Evolutionary conservation across 352 stramenopile species (phyloP).

Genomic region (Globisporangium apiculatum): DNA sequence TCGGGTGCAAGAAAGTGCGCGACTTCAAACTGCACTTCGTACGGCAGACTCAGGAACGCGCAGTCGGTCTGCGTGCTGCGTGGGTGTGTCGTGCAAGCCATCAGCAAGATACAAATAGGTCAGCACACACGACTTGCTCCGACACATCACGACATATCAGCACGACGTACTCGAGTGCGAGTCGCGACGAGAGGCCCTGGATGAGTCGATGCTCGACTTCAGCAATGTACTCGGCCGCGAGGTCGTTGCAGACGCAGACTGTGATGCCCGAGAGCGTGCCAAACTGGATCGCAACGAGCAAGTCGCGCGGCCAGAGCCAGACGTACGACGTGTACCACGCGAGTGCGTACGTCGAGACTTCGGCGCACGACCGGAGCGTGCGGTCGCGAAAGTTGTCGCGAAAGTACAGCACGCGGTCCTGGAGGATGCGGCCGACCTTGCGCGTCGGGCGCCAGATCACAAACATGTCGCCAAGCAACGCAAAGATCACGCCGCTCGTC

Average conservation of each 20-base stretch:
- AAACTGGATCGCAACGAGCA: slow-evolving; percentile 70
- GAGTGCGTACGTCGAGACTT: slow-evolving; percentile 42
- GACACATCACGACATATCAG: background rate
- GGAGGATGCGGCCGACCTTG: slow-evolving; percentile 70
- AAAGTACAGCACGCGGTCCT: slow-evolving; percentile 68
- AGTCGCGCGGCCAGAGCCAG: slow-evolving; percentile 59
- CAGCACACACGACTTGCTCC: slow-evolving; percentile 3
- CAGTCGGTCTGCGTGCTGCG: slow-evolving; percentile 55
- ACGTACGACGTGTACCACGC: slow-evolving; percentile 62
- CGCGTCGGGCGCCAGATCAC: slow-evolving; percentile 79
- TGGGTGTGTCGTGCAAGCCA: too few relatives aligned
- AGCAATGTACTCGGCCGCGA: slow-evolving; percentile 58
- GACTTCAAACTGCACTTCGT: slow-evolving; percentile 78
- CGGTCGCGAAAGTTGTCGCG: slow-evolving; percentile 54
- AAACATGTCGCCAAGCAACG: slow-evolving; percentile 76
- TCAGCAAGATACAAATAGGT: background rate
- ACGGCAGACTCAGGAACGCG: slow-evolving; percentile 61
- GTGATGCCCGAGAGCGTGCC: slow-evolving; percentile 65
- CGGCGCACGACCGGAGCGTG: slow-evolving; percentile 40
- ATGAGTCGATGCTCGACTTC: slow-evolving; percentile 57
- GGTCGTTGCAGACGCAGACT: slow-evolving; percentile 60
- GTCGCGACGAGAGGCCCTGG: slow-evolving; percentile 32
- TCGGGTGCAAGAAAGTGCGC: slow-evolving; percentile 67
- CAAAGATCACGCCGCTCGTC: slow-evolving; percentile 68
- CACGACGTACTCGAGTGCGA: slow-evolving; percentile 33